Evolutionary conservation across 495 filamentous ascomycete genomes (phyloP).

Genomic region (Corynascus novoguineensis): DNA sequence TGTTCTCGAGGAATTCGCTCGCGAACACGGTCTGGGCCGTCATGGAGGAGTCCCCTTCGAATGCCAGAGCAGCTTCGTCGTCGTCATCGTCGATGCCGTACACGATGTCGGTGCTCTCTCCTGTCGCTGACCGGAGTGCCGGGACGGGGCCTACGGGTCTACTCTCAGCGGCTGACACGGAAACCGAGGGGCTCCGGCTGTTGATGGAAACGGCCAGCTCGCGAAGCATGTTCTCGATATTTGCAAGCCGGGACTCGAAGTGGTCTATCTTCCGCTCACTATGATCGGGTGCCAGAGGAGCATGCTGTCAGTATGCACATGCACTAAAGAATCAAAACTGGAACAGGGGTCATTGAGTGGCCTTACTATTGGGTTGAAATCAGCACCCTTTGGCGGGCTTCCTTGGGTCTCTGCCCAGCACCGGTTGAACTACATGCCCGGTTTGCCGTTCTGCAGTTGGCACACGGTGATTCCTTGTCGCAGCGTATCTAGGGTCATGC

Average conservation of each 20-base stretch:
- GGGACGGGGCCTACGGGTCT: background rate
- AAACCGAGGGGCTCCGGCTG: slow-evolving; percentile 3
- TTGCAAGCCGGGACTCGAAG: slow-evolving; percentile 56
- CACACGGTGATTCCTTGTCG: slow-evolving; percentile 61
- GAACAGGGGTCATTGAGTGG: background rate
- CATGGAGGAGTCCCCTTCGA: slow-evolving; percentile 58
- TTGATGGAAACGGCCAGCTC: slow-evolving; percentile 31
- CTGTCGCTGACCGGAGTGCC: background rate
- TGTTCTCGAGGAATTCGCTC: slow-evolving; percentile 55
- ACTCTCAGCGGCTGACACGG: background rate
- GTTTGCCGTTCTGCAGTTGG: slow-evolving; percentile 58
- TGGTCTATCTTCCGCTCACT: slow-evolving; percentile 66
- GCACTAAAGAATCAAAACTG: background rate
- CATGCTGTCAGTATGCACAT: background rate
- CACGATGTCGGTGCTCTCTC: slow-evolving; percentile 4
- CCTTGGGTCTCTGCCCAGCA: slow-evolving; percentile 52
- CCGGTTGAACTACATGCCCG: slow-evolving; percentile 53
- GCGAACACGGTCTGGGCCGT: slow-evolving; percentile 60
- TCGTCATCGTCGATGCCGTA: slow-evolving; percentile 9
- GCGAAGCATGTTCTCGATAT: slow-evolving; percentile 52
- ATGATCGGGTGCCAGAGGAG: background rate
- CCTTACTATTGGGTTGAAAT: slow-evolving; percentile 66
- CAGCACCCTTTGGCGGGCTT: slow-evolving; percentile 56
- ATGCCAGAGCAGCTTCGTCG: slow-evolving; percentile 41
- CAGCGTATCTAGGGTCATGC: slow-evolving; percentile 52